phyloP scores from a whole-genome alignment of 345 rosid species.

The Moricandia moricandioides region DNA sequence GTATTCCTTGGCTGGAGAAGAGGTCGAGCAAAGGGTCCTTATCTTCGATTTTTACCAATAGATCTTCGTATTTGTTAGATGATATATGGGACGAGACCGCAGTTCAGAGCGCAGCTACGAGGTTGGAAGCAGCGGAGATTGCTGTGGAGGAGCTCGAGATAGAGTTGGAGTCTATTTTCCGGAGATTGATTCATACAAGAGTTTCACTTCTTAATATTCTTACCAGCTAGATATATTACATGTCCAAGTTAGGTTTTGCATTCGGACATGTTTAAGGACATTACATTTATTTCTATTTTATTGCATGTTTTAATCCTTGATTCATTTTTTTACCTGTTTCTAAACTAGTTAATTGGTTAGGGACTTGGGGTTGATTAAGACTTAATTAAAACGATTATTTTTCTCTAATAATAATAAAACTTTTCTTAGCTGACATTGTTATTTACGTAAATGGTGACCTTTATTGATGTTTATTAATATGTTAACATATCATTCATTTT shows the following conservation, averaged over 20 bases:
- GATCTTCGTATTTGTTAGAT: constrained; percentile 34
- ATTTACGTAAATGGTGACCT: background rate
- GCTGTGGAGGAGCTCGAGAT: constrained; percentile 63
- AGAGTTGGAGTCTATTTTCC: constrained; percentile 61
- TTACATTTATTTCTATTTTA: background rate
- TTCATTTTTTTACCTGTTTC: background rate
- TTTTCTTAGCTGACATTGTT: background rate
- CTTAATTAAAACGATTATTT: background rate
- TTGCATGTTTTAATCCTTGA: background rate
- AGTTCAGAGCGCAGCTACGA: constrained; percentile 56
- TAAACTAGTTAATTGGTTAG: background rate
- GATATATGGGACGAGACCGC: constrained; percentile 53
- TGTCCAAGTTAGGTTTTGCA: background rate
- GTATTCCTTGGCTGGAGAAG: constrained; percentile 68
- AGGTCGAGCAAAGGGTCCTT: constrained; percentile 44
- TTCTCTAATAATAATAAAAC: background rate
- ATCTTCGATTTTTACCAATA: constrained; percentile 39
- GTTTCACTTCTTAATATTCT: constrained; percentile 77
- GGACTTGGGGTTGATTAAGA: background rate
- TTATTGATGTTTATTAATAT: background rate
- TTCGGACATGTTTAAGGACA: background rate
- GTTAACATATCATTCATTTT: background rate
- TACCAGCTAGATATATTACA: constrained; percentile 34
- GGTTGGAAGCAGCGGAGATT: constrained; percentile 70
- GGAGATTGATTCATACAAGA: constrained; percentile 79